These are phyloP conservation scores for Raffaelea arxii DNA, from an alignment of 2,329 filamentous ascomycete genomes.

Conservation along the genomic window DNA sequence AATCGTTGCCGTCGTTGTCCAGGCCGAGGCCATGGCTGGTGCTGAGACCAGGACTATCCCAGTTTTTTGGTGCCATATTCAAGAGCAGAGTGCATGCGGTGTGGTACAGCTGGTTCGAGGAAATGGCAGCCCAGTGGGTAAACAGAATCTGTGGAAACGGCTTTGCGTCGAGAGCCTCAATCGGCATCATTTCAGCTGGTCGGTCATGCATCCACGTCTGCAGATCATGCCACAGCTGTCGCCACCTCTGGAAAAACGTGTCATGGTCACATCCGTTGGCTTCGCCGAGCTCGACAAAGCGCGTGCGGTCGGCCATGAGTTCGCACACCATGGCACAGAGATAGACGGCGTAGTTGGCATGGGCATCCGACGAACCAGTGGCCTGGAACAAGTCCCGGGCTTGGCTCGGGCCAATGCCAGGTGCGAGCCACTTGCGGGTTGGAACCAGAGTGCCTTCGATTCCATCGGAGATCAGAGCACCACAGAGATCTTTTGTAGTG, in stretches of 20 bases:
- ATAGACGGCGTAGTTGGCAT: constrained; percentile 51
- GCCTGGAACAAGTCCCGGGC: constrained; percentile 23
- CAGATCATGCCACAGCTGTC: constrained; percentile 37
- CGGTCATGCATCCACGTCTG: constrained; percentile 36
- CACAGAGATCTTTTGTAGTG: constrained; percentile 35
- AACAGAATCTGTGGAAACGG: constrained; percentile 45
- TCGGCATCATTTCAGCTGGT: constrained; percentile 34
- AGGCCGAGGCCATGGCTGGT: constrained; percentile 3
- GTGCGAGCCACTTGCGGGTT: constrained; percentile 36
- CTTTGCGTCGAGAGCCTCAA: constrained; percentile 29
- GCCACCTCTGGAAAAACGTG: constrained; percentile 34
- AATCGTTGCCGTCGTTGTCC: constrained; percentile 3
- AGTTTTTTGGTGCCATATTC: constrained; percentile 26
- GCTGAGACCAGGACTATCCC: not conserved
- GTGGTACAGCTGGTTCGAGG: constrained; percentile 47
- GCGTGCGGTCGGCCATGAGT: constrained; percentile 38
- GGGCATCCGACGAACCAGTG: constrained; percentile 37
- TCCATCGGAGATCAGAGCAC: constrained; percentile 44
- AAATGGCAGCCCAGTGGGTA: constrained; percentile 43
- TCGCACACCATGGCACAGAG: constrained; percentile 42
- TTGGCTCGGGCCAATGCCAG: constrained; percentile 18
- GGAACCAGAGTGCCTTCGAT: constrained; percentile 42
- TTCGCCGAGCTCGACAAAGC: constrained; percentile 35
- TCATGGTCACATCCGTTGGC: constrained; percentile 30
- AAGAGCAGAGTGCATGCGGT: constrained; percentile 44